Base-by-base conservation (phyloP, 2,329 filamentous ascomycete genomes). In the Chalaropsis thielavioides region DNA sequence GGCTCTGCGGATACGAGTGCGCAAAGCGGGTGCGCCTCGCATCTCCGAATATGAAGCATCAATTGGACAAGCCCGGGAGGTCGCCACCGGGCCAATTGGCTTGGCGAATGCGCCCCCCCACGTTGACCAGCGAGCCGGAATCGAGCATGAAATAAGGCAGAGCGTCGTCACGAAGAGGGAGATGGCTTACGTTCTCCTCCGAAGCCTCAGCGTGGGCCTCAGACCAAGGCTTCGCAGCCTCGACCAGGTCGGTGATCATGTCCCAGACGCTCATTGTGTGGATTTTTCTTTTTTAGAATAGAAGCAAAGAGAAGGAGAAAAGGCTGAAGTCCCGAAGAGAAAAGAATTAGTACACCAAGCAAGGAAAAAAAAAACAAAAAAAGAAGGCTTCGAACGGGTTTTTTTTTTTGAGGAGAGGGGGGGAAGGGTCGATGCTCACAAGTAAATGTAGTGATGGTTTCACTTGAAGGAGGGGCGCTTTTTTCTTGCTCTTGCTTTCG, bases 251-350 rank as follows among this genome's bases (percentile, higher is more conserved):
- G 72, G 78, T 79, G 72, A 85, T 80, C 70, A 80, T 76, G 75
- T 86, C 83, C 81, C 83, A 86, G 77, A 86, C 79, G 78, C 82
- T 83, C 84, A 87, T 87, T 75, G 75, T 76, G 77, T 75, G 72
- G 17, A 54, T 24, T 58, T 62, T 31, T 49, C 44, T 61, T 61
- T 59, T 41, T 63, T 40, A 38, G 40, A 56, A 65, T 24, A 41
- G 6, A 31, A 56, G 58, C 17, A 46, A 62, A 64, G 22, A 64
- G 49, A 56, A 61, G 62, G 64, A 46, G 43, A 38, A 60, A 61
- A 64, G 40, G 35, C 49, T 56, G 49, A 24, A 31, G 22, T 17
- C 11, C 22, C 22, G 24, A 62, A 49, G 35, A 54, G 31, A 54
- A 41, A 41, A 56, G 11, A 56, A 56, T 56, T 35, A 56, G 49